Conservation (phyloP, 2,329 filamentous ascomycete species). For the Ceratocystis papillata region DNA sequence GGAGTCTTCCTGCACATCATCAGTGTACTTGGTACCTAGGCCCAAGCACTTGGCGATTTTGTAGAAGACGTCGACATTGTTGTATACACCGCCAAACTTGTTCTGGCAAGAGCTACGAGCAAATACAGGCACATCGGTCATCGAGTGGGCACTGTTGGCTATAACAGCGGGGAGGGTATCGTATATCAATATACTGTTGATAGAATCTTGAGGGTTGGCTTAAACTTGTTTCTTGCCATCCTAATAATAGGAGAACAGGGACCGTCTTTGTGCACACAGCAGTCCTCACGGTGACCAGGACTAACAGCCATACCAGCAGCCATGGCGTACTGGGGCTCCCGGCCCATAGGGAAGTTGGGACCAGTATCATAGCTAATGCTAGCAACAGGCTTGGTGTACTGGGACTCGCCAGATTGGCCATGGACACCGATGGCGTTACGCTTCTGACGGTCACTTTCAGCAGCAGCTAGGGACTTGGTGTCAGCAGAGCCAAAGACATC, state of each 20-base stretch:
- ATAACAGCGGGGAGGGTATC: constrained; percentile 45
- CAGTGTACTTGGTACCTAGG: constrained; percentile 31
- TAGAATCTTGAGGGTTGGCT: constrained; percentile 56
- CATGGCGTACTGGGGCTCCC: constrained; percentile 74
- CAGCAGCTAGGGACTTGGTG: constrained; percentile 60
- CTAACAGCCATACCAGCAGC: constrained; percentile 39
- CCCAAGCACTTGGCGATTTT: constrained; percentile 61
- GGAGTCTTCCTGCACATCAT: constrained; percentile 6
- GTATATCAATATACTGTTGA: constrained; percentile 60
- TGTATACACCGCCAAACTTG: constrained; percentile 60
- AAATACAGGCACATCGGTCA: constrained; percentile 70
- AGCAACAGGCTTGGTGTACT: constrained; percentile 53
- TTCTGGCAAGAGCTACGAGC: constrained; percentile 70
- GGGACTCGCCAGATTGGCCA: constrained; percentile 59
- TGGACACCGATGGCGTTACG: constrained; percentile 66
- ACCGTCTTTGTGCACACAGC: constrained; percentile 55
- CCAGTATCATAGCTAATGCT: constrained; percentile 61
- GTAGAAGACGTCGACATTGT: constrained; percentile 63
- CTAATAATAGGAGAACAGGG: constrained; percentile 52
- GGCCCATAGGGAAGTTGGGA: constrained; percentile 68
- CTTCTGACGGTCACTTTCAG: constrained; percentile 58
- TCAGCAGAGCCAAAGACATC: constrained; percentile 77
- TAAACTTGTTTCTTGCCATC: constrained; percentile 35
- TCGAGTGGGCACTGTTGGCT: constrained; percentile 56
- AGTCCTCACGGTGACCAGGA: constrained; percentile 69